Percentiles rank a stretch among this genome's conserved stretches.
Evolutionary conservation across 768 basidiomycete species (phyloP).

Genomic region (Boletus subparvulus): DNA sequence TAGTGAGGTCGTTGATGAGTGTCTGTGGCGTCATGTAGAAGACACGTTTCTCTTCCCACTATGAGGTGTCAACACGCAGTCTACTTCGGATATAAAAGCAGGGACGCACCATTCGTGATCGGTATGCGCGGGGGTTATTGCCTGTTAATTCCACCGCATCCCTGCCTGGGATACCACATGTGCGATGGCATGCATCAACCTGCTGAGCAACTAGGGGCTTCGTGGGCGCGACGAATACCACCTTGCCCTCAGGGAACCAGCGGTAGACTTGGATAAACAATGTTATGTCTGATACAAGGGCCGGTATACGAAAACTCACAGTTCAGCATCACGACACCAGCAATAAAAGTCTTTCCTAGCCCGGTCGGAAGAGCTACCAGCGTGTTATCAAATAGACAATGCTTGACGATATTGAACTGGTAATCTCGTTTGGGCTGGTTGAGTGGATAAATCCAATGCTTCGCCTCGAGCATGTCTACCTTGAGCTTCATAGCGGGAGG

Average conservation of each 20-base stretch:
- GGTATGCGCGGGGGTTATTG: constrained; percentile 50
- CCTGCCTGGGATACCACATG: constrained; percentile 87
- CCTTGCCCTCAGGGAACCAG: constrained; percentile 90
- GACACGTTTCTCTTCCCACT: constrained; percentile 84
- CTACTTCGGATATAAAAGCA: background rate
- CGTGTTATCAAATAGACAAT: constrained; percentile 87
- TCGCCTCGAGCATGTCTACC: constrained; percentile 73
- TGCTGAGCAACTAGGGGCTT: constrained; percentile 97
- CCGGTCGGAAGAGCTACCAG: constrained; percentile 95
- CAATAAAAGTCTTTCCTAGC: constrained; percentile 96
- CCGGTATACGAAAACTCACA: constrained; percentile 47
- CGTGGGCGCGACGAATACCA: constrained; percentile 94
- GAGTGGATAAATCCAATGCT: constrained; percentile 89
- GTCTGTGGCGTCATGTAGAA: constrained; percentile 98
- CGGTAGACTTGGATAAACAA: constrained; percentile 62
- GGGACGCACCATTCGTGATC: constrained; percentile 60
- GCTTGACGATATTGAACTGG: constrained; percentile 88
- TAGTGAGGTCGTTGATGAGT: constrained; percentile 78
- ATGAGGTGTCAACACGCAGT: background rate
- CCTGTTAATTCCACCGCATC: constrained; percentile 91
- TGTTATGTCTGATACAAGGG: constrained; percentile 1
- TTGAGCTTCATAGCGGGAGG: constrained; percentile 74
- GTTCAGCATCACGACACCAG: constrained; percentile 94
- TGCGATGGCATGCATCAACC: constrained; percentile 87
- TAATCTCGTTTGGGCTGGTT: constrained; percentile 89